Conservation (phyloP, 1,139 yeast species). For the Taphrina populina region DNA sequence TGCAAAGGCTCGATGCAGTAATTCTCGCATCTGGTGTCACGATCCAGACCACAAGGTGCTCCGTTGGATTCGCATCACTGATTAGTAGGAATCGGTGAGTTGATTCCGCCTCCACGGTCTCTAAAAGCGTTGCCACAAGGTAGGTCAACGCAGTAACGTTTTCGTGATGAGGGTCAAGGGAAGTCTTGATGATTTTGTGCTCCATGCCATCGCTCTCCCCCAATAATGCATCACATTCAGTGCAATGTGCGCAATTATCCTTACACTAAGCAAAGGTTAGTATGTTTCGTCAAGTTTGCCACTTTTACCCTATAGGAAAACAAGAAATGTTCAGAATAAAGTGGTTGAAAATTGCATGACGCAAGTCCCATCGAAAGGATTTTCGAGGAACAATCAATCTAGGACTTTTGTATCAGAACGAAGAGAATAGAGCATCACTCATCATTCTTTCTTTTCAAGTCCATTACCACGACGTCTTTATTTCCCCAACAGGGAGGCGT, state of each 20-base stretch:
- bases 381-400: slow-evolving; percentile 1
- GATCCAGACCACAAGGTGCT: slow-evolving; percentile 10
- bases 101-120: slow-evolving; percentile 11
- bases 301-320: not conserved
- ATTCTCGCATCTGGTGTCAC: slow-evolving; percentile 21
- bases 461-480: not conserved
- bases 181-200: not conserved
- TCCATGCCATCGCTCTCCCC: slow-evolving; percentile 5
- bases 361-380: slow-evolving; percentile 9
- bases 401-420: slow-evolving; percentile 27
- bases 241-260: too few relatives aligned
- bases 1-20: not conserved
- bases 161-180: not conserved
- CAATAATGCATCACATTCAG: too few relatives aligned
- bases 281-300: too few relatives aligned
- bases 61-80: not conserved
- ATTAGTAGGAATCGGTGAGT: slow-evolving; percentile 11
- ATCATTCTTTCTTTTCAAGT: not conserved
- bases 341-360: not conserved
- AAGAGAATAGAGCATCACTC: not conserved
- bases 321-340: not conserved
- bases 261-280: not conserved
- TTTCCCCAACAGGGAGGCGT: not conserved
- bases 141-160: not conserved
- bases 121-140: slow-evolving; percentile 14